Percentiles rank a stretch among this genome's conserved stretches.
phyloP scores from a whole-genome alignment of 2,329 filamentous ascomycete genomes.

The Fusarium virguliforme region DNA sequence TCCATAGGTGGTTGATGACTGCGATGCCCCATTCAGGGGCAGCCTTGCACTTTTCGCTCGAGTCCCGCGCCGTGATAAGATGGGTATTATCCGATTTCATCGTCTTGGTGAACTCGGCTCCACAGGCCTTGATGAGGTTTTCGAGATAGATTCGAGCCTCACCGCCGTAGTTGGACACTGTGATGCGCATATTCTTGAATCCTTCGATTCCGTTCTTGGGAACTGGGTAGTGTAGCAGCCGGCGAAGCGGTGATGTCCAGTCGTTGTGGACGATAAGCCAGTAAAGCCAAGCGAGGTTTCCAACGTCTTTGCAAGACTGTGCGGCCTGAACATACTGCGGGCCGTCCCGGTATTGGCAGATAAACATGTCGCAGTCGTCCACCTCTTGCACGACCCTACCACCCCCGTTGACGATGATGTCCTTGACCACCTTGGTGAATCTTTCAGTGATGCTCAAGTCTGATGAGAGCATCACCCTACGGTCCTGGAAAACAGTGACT shows the following conservation, averaged over 20 bases:
- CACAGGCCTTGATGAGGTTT: slow-evolving; percentile 87
- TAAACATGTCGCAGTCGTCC: slow-evolving; percentile 82
- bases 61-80: slow-evolving; percentile 89
- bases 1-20: slow-evolving; percentile 95
- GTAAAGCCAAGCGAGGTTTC: slow-evolving; percentile 95
- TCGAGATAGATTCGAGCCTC: slow-evolving; percentile 95
- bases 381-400: slow-evolving; percentile 78
- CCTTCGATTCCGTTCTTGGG: slow-evolving; percentile 84
- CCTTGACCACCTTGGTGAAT: slow-evolving; percentile 77
- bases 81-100: slow-evolving; percentile 97
- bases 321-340: slow-evolving; percentile 83
- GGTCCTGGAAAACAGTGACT: slow-evolving; percentile 83
- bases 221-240: slow-evolving; percentile 91
- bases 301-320: slow-evolving; percentile 84
- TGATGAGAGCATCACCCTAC: slow-evolving; percentile 81
- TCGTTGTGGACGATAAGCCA: slow-evolving; percentile 89
- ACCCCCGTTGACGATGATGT: slow-evolving; percentile 80
- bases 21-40: slow-evolving; percentile 93
- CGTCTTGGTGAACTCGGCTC: slow-evolving; percentile 92
- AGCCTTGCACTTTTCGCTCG: slow-evolving; percentile 93
- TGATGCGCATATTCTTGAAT: slow-evolving; percentile 84
- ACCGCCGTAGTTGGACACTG: slow-evolving; percentile 95
- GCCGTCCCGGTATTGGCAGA: slow-evolving; percentile 91
- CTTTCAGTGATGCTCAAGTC: slow-evolving; percentile 82
- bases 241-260: slow-evolving; percentile 88